phyloP scores from a whole-genome alignment of 768 basidiomycete species.

The Mycena pura region DNA sequence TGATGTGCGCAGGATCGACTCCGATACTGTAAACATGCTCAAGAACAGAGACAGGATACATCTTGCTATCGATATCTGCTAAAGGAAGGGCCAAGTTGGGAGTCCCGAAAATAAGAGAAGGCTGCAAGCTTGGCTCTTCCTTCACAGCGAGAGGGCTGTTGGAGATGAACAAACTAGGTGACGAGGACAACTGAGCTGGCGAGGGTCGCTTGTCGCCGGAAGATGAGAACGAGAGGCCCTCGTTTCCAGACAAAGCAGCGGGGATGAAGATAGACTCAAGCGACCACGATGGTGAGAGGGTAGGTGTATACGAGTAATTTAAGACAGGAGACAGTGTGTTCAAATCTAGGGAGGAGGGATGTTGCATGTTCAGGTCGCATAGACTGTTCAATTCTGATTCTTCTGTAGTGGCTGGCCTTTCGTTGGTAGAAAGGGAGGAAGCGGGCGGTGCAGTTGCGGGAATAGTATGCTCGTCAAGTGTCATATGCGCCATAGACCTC shows the following conservation, averaged over 20 bases:
- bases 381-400: conserved; percentile 21
- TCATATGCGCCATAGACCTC: conserved; percentile 17
- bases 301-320: conserved; percentile 5
- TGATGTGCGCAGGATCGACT: conserved; percentile 12
- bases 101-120: not conserved
- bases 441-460: not conserved
- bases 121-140: not conserved
- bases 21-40: not conserved
- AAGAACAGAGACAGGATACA: not conserved
- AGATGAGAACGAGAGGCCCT: not conserved
- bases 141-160: conserved; percentile 4
- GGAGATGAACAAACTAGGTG: not conserved
- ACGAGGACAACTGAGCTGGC: conserved; percentile 7
- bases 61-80: conserved; percentile 1
- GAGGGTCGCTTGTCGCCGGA: not conserved
- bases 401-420: not conserved
- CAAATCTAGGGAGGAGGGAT: conserved; percentile 12
- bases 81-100: not conserved
- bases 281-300: conserved; percentile 14
- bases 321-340: conserved; percentile 1
- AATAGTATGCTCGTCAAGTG: not conserved
- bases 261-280: conserved; percentile 13
- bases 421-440: not conserved
- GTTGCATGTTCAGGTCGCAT: conserved; percentile 14
- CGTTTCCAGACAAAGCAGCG: not conserved